Evolutionary conservation across 257 asterid species (phyloP).

Genomic region (Solanum habrochaites): DNA sequence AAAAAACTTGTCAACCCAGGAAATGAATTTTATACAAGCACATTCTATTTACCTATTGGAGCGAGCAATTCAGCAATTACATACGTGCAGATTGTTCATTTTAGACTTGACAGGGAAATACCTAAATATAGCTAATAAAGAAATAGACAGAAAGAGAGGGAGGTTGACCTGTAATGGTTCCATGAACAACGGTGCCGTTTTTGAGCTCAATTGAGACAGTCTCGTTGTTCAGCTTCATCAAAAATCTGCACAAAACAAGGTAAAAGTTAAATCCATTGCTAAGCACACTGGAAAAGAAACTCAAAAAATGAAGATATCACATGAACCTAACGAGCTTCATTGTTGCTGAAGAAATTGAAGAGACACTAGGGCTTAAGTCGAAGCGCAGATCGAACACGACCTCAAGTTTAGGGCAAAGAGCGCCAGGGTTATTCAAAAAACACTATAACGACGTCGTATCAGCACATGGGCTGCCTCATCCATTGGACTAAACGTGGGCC

Average conservation of each 20-base stretch:
- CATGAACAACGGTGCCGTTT: constrained; percentile 34
- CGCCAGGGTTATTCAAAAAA: background rate
- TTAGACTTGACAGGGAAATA: background rate
- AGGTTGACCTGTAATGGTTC: constrained; percentile 25
- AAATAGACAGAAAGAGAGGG: background rate
- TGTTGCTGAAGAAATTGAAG: background rate
- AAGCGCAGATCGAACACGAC: too few species aligned
- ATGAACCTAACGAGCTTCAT: constrained; percentile 3
- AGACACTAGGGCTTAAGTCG: background rate
- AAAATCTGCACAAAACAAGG: constrained; percentile 7
- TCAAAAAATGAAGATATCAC: background rate
- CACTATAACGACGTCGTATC: background rate
- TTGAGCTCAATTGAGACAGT: constrained; percentile 37
- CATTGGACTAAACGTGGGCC: too few species aligned
- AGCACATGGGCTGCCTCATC: background rate
- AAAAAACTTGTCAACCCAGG: background rate
- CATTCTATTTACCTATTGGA: background rate
- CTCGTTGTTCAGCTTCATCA: constrained; percentile 37
- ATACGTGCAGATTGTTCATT: background rate
- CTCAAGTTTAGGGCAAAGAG: background rate
- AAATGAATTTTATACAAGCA: background rate
- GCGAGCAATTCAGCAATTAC: background rate
- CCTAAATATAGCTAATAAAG: background rate
- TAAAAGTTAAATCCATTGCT: background rate
- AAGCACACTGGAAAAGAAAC: background rate